Evolutionary conservation across 129 eudicot genomes (phyloP).

Genomic region (Arctium minus): DNA sequence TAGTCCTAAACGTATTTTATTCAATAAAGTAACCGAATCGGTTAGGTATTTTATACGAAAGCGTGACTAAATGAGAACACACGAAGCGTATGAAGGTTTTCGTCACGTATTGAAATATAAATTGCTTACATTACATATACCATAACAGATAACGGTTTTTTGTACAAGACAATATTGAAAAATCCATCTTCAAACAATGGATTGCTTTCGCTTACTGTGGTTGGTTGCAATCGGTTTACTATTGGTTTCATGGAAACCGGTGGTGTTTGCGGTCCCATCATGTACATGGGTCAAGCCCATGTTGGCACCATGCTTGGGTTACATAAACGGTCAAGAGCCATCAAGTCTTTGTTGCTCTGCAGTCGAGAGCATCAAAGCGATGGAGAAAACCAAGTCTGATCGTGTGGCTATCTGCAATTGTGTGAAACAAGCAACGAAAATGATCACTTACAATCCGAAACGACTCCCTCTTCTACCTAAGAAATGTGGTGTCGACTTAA

Average conservation of each 20-base stretch:
- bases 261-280: constrained; percentile 4
- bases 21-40: not conserved
- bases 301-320: constrained; percentile 25
- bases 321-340: constrained; percentile 21
- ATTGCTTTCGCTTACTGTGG: not conserved
- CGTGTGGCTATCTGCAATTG: constrained; percentile 29
- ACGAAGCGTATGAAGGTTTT: constrained; percentile 20
- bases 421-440: constrained; percentile 12
- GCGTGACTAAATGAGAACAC: not conserved
- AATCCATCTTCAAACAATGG: not conserved
- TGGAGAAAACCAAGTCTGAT: constrained; percentile 15
- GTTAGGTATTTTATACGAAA: not conserved
- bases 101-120: constrained; percentile 7
- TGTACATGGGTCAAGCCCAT: constrained; percentile 4
- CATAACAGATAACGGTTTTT: not conserved
- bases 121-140: not conserved
- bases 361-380: not conserved
- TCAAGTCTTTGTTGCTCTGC: constrained; percentile 9
- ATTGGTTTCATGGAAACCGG: constrained; percentile 12
- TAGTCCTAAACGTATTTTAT: not conserved
- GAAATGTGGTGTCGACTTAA: constrained; percentile 16
- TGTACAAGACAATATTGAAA: not conserved
- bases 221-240: constrained; percentile 8
- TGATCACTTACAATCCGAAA: constrained; percentile 8
- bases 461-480: constrained; percentile 21